Percentiles rank a stretch among this genome's conserved stretches.
Evolutionary conservation across 768 basidiomycete genomes (phyloP).

Genomic region (Pisolithus tinctorius): DNA sequence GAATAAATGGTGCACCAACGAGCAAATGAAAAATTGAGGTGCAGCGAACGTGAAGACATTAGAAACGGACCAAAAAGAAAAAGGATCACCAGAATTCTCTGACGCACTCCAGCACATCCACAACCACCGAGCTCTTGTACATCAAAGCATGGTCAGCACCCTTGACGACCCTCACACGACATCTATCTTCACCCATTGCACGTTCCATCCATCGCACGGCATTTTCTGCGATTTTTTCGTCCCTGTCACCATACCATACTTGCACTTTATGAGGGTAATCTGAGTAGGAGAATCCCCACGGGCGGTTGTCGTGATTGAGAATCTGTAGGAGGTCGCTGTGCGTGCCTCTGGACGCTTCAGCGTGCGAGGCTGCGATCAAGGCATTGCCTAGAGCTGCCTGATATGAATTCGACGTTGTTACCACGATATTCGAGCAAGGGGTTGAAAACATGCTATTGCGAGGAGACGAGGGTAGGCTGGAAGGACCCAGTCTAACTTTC

Average conservation of each 20-base stretch:
- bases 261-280: slow-evolving; percentile 70
- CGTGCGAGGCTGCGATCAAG: slow-evolving; percentile 89
- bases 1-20: slow-evolving; percentile 14
- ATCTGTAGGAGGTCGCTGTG: slow-evolving; percentile 90
- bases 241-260: slow-evolving; percentile 91
- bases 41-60: not conserved
- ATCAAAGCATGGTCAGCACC: slow-evolving; percentile 92
- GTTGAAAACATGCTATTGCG: slow-evolving; percentile 37
- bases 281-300: slow-evolving; percentile 87
- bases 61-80: not conserved
- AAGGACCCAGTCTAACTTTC: slow-evolving; percentile 35
- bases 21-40: slow-evolving; percentile 5
- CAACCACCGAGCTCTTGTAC: slow-evolving; percentile 83
- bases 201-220: slow-evolving; percentile 91
- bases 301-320: slow-evolving; percentile 80
- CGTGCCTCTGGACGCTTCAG: slow-evolving; percentile 87
- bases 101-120: slow-evolving; percentile 75
- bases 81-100: slow-evolving; percentile 45
- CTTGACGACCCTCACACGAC: slow-evolving; percentile 73
- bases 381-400: slow-evolving; percentile 83
- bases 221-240: slow-evolving; percentile 90
- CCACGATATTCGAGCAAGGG: slow-evolving; percentile 15
- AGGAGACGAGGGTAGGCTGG: slow-evolving; percentile 48
- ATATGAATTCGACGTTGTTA: slow-evolving; percentile 23
- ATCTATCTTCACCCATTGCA: slow-evolving; percentile 68